Conservation (phyloP, 2,329 filamentous ascomycete genomes). For the Ascochyta clinopodiicola region DNA sequence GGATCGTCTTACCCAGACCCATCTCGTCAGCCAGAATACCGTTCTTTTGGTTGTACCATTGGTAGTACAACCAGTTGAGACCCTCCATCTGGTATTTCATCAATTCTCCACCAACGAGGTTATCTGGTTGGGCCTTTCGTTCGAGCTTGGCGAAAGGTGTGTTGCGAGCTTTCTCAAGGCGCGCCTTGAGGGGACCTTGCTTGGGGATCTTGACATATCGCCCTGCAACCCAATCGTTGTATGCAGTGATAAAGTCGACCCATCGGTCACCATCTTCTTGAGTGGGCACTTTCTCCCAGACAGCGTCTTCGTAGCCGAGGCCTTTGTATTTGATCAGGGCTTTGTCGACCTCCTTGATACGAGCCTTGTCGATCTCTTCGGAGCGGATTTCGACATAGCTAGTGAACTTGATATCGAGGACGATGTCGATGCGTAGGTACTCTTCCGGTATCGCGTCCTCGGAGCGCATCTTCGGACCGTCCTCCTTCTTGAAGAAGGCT, state of each 20-base stretch:
- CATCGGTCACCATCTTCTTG: slow-evolving; percentile 71
- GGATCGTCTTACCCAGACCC: slow-evolving; percentile 96
- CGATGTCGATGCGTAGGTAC: slow-evolving; percentile 82
- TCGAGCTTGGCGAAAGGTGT: slow-evolving; percentile 72
- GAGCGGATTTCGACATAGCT: slow-evolving; percentile 64
- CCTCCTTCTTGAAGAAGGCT: slow-evolving; percentile 76
- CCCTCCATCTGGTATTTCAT: slow-evolving; percentile 96
- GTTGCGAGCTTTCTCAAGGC: slow-evolving; percentile 71
- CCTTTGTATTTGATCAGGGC: slow-evolving; percentile 92
- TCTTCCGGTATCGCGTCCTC: slow-evolving; percentile 88
- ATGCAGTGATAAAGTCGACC: slow-evolving; percentile 80
- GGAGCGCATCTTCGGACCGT: slow-evolving; percentile 71
- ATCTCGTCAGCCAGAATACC: slow-evolving; percentile 96
- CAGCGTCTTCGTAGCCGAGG: slow-evolving; percentile 85
- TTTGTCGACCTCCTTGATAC: slow-evolving; percentile 73
- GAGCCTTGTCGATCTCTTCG: slow-evolving; percentile 72
- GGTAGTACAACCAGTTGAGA: slow-evolving; percentile 92
- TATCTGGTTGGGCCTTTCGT: slow-evolving; percentile 73
- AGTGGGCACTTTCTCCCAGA: slow-evolving; percentile 84
- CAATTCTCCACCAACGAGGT: slow-evolving; percentile 77
- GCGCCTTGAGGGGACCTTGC: slow-evolving; percentile 64
- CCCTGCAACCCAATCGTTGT: slow-evolving; percentile 83
- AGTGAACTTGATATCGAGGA: slow-evolving; percentile 80
- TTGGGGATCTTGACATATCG: slow-evolving; percentile 72
- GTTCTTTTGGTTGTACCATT: slow-evolving; percentile 82